Evolutionary conservation across 129 eudicot genomes (phyloP), one percentile per base, ranked within the genome.

Genomic region (Smallanthus sonchifolius): DNA sequence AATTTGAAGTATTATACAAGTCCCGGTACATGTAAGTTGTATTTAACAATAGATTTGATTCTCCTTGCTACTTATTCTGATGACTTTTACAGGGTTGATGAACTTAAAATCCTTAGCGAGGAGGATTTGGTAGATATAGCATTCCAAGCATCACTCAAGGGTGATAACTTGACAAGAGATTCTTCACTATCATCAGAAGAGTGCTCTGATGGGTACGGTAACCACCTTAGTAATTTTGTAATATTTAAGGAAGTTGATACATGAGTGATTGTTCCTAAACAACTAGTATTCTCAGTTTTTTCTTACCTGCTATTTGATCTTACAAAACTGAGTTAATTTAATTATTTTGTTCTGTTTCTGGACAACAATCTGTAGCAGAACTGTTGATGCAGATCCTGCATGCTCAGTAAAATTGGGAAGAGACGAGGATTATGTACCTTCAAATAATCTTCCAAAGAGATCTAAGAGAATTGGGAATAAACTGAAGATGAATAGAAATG

Each of bases 101-200:
- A 85, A 57, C 96, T 94, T 68, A 90, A 85, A 70, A 82, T 91
- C 60, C 20, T 86, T 15, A 83, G 59, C 2, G 96, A 88, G 83
- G 94, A 91, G 65, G 97, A 94, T 67, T 74, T 94, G 76, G 92
- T 90, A 10, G 74, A 76, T 45, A 78, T 81, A 83, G 96, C 97
- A 19, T 84, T 86, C 72, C 88, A 77, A 67, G 85, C 84, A 75
- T 85, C 96, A 49, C 79, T 91, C 73, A 80, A 85, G 86, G 87
- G 59, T 82, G 89, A 32, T 63, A 68, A 80, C 54, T 76, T 52
- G 73, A 76, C 72, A 59, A 38, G 69, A 70, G 79, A 70, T 64
- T 42, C 73, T 75, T 55, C 88, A 17, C 68, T 32, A 79, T 73
- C 69, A 63, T 70, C 76, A 37, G 85, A 80, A 48, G 79, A 78